Evolutionary conservation across 306 rosid species (phyloP), one percentile per base, ranked within the genome.

Genomic region (Vachellia pachyceras): DNA sequence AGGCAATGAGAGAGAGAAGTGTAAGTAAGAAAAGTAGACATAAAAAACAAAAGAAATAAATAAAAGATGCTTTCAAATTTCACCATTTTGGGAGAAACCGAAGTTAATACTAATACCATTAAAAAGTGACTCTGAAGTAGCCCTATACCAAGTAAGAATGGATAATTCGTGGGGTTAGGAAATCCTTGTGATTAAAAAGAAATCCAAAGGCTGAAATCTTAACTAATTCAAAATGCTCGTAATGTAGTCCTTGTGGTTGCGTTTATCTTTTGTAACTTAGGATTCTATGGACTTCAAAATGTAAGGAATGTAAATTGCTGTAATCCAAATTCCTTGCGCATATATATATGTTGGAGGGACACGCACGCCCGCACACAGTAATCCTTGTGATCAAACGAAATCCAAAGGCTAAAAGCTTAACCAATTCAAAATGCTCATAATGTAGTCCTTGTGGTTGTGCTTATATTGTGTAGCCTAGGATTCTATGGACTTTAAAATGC

Each of bases 191-290:
- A 49, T 49, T 14, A 49, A 49, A n/a, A 44, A 44, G 72, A 65
- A 68, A 82, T 82, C 55, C 36, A 57, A 49, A 36, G 47, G 72
- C 36, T 29, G 13, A 50, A 41, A 72, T 65, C 79, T 77, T 72
- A 72, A 42, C 79, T 64, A 64, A 64, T 35, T 13, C 37, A 73
- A 78, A 55, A 37, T 44, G 61, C 46, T 73, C 14, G 57, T 45
- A 73, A 50, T 17, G 52, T 2, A 78, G 74, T 73, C 46, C 76
- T 37, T 65, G 57, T 73, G 54, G 36, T 6, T 58, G 66, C 10
- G 37, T 23, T 58, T 23, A 5, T 10, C 3, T 58, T 23, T 37
- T 58, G 35, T 10, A 23, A 58, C 35, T 58, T 58, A 10, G 37
- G 37, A 58, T 58, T 58, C 17, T 23, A 58, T 23, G 25, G 66